Base-by-base conservation (phyloP, 257 asterid genomes). In the Solanum paucissectum region DNA sequence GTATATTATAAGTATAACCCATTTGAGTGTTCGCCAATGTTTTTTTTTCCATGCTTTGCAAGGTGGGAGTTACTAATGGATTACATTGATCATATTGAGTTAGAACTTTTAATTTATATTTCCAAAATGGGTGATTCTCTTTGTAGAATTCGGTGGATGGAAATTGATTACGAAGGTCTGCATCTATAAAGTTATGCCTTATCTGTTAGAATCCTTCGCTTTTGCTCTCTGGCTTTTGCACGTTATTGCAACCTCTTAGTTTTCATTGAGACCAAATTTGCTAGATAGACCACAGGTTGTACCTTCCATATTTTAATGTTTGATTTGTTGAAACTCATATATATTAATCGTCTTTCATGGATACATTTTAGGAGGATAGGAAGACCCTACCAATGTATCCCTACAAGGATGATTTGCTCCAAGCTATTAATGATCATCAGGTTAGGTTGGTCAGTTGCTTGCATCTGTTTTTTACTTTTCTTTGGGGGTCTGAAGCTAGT, bases 331-430 rank as follows among this genome's bases (percentile, higher is more conserved):
- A 68, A 23, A 34, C 37, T 71, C 36, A 13, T 38, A 33, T 40
- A 23, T 83, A 25, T 40, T 87, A 49, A 73, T 89, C 40, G 83
- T 11, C 25, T 32, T 68, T 85, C 25, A 44, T 87, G 46, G 7
- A 37, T 89, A 37, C 60, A 46, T 88, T 85, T 91, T 95, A 95
- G 97, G 92, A 46, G 36, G 99, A 95, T 23, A 94, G 98, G 83
- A 95, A 95, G 90, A 94, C 96, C 21, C 92, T 96, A 83, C 99
- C 98, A 33, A 88, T 96, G 79, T 96, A 92, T 91, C 94, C 94
- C 20, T 95, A 94, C 69, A 91, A 96, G 88, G 99, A 96, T 10
- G 93, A 92, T 85, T 91, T 96, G 92, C 98, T 95, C 46, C 91
- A 92, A 91, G 98, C 99, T 71, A 74, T 96, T 83, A 74, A 90